Conservation (phyloP, 2,329 filamentous ascomycete genomes). For the Penicillium concentricum region DNA sequence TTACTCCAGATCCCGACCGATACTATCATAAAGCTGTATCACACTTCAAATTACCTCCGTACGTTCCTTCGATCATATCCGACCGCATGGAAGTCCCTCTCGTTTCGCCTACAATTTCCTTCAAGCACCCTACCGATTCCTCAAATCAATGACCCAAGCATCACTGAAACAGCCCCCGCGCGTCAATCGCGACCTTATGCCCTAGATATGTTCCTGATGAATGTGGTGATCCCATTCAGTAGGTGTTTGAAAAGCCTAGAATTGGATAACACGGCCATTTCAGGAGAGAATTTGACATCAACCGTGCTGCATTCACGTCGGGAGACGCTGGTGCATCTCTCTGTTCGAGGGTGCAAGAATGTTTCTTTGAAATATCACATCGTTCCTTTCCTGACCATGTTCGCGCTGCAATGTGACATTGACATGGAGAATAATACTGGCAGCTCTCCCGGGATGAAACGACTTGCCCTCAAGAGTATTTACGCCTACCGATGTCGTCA, state of each 20-base stretch:
- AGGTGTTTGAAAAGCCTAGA: slow-evolving; percentile 57
- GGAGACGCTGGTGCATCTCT: slow-evolving; percentile 58
- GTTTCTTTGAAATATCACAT: slow-evolving; percentile 65
- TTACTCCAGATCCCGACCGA: slow-evolving; percentile 57
- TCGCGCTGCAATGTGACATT: slow-evolving; percentile 45
- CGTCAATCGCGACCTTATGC: slow-evolving; percentile 59
- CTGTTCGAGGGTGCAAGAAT: slow-evolving; percentile 63
- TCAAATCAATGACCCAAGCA: slow-evolving; percentile 35
- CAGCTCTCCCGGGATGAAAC: slow-evolving; percentile 32
- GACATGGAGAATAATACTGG: slow-evolving; percentile 44
- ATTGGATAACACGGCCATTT: slow-evolving; percentile 61
- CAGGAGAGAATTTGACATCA: slow-evolving; percentile 56
- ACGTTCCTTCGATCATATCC: slow-evolving; percentile 57
- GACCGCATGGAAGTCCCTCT: slow-evolving; percentile 60
- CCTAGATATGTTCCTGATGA: slow-evolving; percentile 57
- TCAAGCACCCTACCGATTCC: slow-evolving; percentile 35
- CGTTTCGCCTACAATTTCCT: slow-evolving; percentile 53
- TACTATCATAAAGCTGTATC: slow-evolving; percentile 58
- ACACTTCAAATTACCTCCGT: slow-evolving; percentile 57
- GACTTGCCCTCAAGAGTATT: slow-evolving; percentile 57
- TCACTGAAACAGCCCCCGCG: slow-evolving; percentile 32
- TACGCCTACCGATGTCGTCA: slow-evolving; percentile 64
- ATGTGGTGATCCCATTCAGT: slow-evolving; percentile 57
- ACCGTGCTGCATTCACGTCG: slow-evolving; percentile 55
- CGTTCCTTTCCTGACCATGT: slow-evolving; percentile 56